Evolutionary conservation across 371 early-diverging fungal species (phyloP).

Genomic region (Mucor sp.): DNA sequence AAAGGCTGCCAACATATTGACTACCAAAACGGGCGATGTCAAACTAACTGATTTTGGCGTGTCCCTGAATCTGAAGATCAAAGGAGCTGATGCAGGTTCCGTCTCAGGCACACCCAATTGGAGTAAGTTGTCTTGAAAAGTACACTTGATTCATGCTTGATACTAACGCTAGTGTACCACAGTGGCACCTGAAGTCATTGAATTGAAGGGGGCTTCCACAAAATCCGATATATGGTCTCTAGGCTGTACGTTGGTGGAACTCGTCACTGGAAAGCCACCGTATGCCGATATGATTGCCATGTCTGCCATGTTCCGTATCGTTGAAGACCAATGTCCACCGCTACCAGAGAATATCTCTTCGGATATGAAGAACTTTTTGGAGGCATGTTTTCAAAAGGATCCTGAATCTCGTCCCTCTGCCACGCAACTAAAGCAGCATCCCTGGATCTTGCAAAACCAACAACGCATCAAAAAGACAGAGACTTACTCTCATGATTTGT

Average conservation of each 20-base stretch:
- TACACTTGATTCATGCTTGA: not conserved
- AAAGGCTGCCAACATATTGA: constrained; percentile 95
- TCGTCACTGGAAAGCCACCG: constrained; percentile 86
- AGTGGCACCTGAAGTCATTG: constrained; percentile 98
- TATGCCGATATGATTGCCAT: constrained; percentile 80
- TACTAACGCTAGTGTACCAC: not conserved
- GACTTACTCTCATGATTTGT: constrained; percentile 16
- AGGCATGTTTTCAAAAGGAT: constrained; percentile 82
- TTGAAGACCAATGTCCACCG: constrained; percentile 84
- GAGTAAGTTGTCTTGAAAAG: constrained; percentile 62
- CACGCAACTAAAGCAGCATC: constrained; percentile 64
- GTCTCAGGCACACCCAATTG: constrained; percentile 82
- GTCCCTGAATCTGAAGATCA: constrained; percentile 73
- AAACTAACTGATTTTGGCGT: constrained; percentile 97
- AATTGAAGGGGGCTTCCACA: constrained; percentile 77
- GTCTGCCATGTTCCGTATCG: constrained; percentile 88
- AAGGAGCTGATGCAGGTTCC: constrained; percentile 71
- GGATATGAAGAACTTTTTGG: constrained; percentile 75
- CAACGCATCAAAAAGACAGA: constrained; percentile 58
- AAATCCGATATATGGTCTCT: constrained; percentile 88
- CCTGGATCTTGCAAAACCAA: constrained; percentile 67
- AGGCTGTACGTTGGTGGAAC: constrained; percentile 88
- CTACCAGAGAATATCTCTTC: constrained; percentile 77
- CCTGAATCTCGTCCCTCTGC: constrained; percentile 74
- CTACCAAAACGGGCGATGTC: constrained; percentile 92